Base-by-base conservation (phyloP, 495 filamentous ascomycete genomes). In the Podospora anserina region DNA sequence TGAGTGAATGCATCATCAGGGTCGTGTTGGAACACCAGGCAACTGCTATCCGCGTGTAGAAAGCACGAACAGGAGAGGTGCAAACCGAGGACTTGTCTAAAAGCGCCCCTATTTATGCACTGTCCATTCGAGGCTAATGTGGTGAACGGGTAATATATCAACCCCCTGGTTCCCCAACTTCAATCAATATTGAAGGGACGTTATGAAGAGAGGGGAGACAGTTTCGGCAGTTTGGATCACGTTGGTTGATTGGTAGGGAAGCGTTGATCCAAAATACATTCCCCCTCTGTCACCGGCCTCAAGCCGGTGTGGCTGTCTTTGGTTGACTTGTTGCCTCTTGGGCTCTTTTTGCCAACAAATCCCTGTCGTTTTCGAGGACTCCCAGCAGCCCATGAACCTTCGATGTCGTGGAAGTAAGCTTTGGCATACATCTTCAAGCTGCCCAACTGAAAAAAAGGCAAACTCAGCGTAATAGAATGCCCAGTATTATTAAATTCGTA, bases 221-320 rank as follows among this genome's bases (percentile, higher is more conserved):
- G 6, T 5, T 32, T 61, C 59, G 59, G 59, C 59, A 61, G 59
- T 61, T 61, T 61, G 59, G 27, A 28, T 61, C 27, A 18, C 20
- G 4, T n/a, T 11, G 5, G 7, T 26, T 61, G 59, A 61, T 61
- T 61, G 59, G 59, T 20, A 61, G 59, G 59, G 18, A 58, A 58
- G 55, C 39, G 39, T 49, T 49, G 39, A 13, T 16, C 39, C 39
- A 49, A 49, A 16, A 16, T 49, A 13, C 15, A 49, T 9, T 49
- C 13, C 39, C 39, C 39, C 2, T 16, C 39, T 49, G 13, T 49
- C 39, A 11, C 39, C 39, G 13, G 15, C 39, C 2, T 11, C 15
- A 49, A 13, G 39, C 39, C 39, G 15, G 39, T 49, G 30, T 23
- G 39, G 39, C 15, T 49, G 39, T 16, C 39, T 49, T 49, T 49